Base-by-base conservation (phyloP, 352 stramenopile species). In the Pythium monospermum region DNA sequence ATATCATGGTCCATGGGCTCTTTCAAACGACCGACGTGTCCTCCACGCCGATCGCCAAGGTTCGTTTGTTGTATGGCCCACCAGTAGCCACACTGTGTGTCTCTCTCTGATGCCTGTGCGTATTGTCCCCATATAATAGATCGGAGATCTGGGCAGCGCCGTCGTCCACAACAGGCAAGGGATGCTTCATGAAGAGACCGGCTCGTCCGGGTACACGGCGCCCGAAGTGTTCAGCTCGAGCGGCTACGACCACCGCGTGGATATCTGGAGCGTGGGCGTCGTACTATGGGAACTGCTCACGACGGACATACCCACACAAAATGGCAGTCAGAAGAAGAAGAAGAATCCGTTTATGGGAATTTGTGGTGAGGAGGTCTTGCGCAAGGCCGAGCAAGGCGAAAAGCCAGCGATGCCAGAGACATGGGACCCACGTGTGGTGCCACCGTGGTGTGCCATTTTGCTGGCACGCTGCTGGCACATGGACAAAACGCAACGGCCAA, bases 261-360 rank as follows among this genome's bases (percentile, higher is more conserved):
- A 65, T 32, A 59, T 65, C 36, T 65, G 57, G 57, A 59, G 57
- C 28, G 33, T 57, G 0, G 57, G 57, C 8, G 32, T 65, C 30
- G 57, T 65, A 2, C 19, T 65, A 12, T 65, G 57, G 57, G 57
- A 65, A n/a, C 22, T 65, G 3, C 15, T 65, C 8, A 31, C 11
- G 6, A 11, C 7, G 13, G n/a, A n/a, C n/a, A n/a, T n/a, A n/a
- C n/a, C n/a, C n/a, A n/a, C n/a, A n/a, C n/a, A n/a, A n/a, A n/a
- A n/a, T n/a, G 19, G 25, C 23, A 16, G 5, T 13, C 13, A n/a
- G 5, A 0, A 12, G 3, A 45, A 22, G 38, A 21, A 36, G 4
- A 10, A 19, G 4, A 65, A 65, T 27, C 57, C 57, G 19, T 65
- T 58, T n/a, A 0, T 38, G 4, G 45, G 44, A 8, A 4, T 37